phyloP scores from a whole-genome alignment of 2,329 filamentous ascomycete genomes.

The Fusarium sp. region DNA sequence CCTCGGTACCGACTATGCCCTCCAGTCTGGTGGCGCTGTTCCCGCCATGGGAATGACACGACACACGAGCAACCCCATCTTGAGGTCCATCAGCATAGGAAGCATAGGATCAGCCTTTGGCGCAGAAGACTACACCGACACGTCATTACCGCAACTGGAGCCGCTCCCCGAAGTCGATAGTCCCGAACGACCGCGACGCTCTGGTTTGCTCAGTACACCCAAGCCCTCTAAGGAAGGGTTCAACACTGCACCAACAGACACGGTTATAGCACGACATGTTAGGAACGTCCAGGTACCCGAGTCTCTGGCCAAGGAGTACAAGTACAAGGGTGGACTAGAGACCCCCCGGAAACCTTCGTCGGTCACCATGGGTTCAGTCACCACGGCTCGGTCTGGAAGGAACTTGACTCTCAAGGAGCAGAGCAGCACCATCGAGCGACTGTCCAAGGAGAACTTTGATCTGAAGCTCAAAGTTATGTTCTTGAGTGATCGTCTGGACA shows the following conservation, averaged over 20 bases:
- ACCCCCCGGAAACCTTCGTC: constrained; percentile 70
- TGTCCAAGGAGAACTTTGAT: constrained; percentile 98
- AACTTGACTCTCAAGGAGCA: constrained; percentile 95
- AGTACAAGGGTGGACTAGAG: constrained; percentile 75
- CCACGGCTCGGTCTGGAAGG: constrained; percentile 67
- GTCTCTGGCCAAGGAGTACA: constrained; percentile 87
- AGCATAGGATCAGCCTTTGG: constrained; percentile 82
- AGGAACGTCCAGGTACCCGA: constrained; percentile 92
- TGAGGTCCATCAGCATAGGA: constrained; percentile 85
- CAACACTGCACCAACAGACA: constrained; percentile 79
- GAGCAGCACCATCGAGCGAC: constrained; percentile 93
- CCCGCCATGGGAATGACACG: constrained; percentile 66
- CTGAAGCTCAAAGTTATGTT: constrained; percentile 98
- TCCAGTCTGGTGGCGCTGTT: constrained; percentile 83
- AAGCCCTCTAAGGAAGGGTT: constrained; percentile 67
- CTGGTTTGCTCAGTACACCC: constrained; percentile 75
- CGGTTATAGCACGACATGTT: constrained; percentile 87
- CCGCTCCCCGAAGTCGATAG: constrained; percentile 63
- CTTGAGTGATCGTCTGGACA: constrained; percentile 90
- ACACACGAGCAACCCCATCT: constrained; percentile 67
- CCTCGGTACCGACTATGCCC: constrained; percentile 77
- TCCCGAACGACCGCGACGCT: constrained; percentile 52
- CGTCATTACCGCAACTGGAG: constrained; percentile 59
- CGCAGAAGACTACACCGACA: constrained; percentile 66
- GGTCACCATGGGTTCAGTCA: constrained; percentile 55